Evolutionary conservation across 2,329 filamentous ascomycete species (phyloP).

Genomic region (Nemania sp.): DNA sequence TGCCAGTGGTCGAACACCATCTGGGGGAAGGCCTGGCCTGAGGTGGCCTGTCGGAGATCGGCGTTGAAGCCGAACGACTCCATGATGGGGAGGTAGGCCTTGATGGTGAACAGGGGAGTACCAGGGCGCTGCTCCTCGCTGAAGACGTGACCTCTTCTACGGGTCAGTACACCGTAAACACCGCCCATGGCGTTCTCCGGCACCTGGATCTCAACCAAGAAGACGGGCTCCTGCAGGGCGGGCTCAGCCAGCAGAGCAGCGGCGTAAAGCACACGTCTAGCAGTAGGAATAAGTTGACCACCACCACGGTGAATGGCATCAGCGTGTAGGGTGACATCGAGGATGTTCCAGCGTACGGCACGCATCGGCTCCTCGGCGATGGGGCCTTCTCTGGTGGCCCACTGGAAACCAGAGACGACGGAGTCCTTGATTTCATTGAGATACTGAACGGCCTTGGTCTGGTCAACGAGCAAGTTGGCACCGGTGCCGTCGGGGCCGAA

Average conservation of each 20-base stretch:
- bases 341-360: conserved; percentile 95
- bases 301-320: conserved; percentile 99
- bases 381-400: conserved; percentile 97
- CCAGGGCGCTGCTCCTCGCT: conserved; percentile 96
- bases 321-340: conserved; percentile 99
- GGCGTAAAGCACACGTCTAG: conserved; percentile 97
- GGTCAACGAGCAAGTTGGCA: conserved; percentile 97
- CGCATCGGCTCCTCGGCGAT: conserved; percentile 98
- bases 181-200: conserved; percentile 99
- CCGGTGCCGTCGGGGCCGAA: conserved; percentile 98
- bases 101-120: conserved; percentile 99
- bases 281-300: conserved; percentile 97
- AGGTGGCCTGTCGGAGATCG: conserved; percentile 91
- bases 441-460: conserved; percentile 99
- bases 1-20: conserved; percentile 99
- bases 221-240: conserved; percentile 93
- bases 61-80: conserved; percentile 99
- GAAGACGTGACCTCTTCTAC: conserved; percentile 98
- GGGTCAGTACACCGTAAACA: conserved; percentile 98
- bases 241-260: conserved; percentile 88
- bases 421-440: conserved; percentile 99
- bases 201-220: conserved; percentile 99
- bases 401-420: conserved; percentile 99
- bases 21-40: conserved; percentile 98
- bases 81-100: conserved; percentile 94